Evolutionary conservation across 257 asterid species (phyloP).

Genomic region (Rhazya stricta): DNA sequence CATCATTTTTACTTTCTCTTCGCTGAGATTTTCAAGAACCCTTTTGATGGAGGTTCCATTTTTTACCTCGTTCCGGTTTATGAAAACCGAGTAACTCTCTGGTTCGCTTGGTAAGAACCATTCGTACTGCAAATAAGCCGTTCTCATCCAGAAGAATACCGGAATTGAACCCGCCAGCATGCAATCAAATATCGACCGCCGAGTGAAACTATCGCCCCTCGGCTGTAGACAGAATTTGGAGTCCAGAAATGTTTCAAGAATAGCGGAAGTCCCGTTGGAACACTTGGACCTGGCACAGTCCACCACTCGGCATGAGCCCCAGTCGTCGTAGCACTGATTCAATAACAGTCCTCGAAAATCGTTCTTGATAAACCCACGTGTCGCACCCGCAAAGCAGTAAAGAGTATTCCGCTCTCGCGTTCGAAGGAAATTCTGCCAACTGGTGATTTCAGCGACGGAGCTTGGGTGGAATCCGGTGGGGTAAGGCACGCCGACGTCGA

Average conservation of each 20-base stretch:
- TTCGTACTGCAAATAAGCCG: conserved; percentile 64
- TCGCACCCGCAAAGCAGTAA: conserved; percentile 71
- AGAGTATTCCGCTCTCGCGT: conserved; percentile 32
- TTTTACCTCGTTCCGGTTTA: conserved; percentile 55
- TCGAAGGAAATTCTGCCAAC: conserved; percentile 61
- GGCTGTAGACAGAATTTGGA: conserved; percentile 89
- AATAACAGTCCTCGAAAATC: conserved; percentile 58
- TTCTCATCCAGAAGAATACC: conserved; percentile 79
- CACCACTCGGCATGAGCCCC: conserved; percentile 56
- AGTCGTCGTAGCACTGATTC: conserved; percentile 46
- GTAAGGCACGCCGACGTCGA: conserved; percentile 75
- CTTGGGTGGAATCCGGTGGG: conserved; percentile 86
- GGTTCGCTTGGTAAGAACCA: conserved; percentile 72
- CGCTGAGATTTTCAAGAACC: conserved; percentile 39
- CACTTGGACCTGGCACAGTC: conserved; percentile 67
- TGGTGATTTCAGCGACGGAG: conserved; percentile 28
- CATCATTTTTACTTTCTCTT: conserved; percentile 45
- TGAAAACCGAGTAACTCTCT: conserved; percentile 66
- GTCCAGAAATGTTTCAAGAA: conserved; percentile 54
- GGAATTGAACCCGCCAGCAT: conserved; percentile 93
- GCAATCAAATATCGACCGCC: conserved; percentile 81
- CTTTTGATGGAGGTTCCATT: conserved; percentile 52
- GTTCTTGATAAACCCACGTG: conserved; percentile 48
- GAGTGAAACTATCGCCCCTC: conserved; percentile 73
- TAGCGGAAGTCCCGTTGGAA: conserved; percentile 53